phyloP scores from a whole-genome alignment of 768 basidiomycete genomes.

The Suillus paluster region DNA sequence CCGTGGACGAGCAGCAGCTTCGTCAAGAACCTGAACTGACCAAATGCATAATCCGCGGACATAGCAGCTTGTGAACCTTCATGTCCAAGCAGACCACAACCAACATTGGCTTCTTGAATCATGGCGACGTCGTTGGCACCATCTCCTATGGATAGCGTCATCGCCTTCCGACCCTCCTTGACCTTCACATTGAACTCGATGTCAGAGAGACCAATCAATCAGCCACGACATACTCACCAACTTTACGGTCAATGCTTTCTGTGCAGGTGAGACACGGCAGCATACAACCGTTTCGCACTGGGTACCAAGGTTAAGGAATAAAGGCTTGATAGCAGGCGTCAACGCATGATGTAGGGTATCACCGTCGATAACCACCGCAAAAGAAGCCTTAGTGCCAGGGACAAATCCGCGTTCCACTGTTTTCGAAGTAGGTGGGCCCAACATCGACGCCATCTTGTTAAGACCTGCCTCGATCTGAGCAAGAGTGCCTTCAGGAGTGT shows the following conservation, averaged over 20 bases:
- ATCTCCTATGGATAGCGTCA: constrained; percentile 97
- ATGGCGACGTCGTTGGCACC: constrained; percentile 99
- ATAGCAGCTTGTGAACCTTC: constrained; percentile 99
- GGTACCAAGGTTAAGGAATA: constrained; percentile 91
- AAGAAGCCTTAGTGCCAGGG: constrained; percentile 67
- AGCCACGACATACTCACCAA: constrained; percentile 54
- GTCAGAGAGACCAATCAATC: constrained; percentile 5
- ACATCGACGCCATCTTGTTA: constrained; percentile 90
- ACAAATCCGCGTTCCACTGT: constrained; percentile 68
- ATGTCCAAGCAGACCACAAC: constrained; percentile 89
- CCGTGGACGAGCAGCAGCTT: constrained; percentile 93
- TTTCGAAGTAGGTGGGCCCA: constrained; percentile 74
- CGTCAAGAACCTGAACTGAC: constrained; percentile 93
- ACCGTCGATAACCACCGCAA: constrained; percentile 96
- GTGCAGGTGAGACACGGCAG: constrained; percentile 95
- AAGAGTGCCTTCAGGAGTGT: constrained; percentile 72
- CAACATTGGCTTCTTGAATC: constrained; percentile 99
- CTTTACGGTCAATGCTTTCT: constrained; percentile 97
- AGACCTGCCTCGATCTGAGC: constrained; percentile 89
- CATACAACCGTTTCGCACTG: constrained; percentile 99
- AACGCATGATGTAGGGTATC: constrained; percentile 88
- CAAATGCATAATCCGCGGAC: constrained; percentile 99
- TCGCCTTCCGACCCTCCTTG: constrained; percentile 93
- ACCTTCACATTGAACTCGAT: constrained; percentile 52
- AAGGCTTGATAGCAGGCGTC: constrained; percentile 71